These are phyloP conservation scores for Eimeria tenella DNA, from an alignment of 169 alveolate species.

Conservation along the genomic window DNA sequence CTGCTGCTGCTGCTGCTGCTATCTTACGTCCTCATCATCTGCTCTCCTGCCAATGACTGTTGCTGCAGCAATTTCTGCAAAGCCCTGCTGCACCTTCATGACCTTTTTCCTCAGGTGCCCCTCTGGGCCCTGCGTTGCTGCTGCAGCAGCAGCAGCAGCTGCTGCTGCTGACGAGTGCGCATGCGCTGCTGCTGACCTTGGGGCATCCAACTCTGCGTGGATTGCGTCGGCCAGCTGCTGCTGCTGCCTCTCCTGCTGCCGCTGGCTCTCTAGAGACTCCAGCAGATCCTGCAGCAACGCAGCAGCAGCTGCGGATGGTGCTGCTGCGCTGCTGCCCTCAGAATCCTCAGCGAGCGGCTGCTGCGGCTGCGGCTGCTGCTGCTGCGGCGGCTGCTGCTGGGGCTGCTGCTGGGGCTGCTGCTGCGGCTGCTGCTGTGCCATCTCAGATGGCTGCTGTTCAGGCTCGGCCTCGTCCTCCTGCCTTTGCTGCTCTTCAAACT, in stretches of 20 bases:
- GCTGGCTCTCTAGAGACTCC: not conserved
- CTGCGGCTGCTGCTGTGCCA: not conserved
- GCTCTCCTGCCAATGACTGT: slow-evolving; percentile 39
- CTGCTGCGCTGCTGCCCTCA: slow-evolving; percentile 7
- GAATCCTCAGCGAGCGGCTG: not conserved
- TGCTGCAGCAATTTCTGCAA: slow-evolving; percentile 45
- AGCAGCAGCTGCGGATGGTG: not conserved
- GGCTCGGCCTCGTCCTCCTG: not conserved
- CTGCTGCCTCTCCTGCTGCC: slow-evolving; percentile 34
- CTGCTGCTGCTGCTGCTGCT: too few relatives aligned
- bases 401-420: not conserved
- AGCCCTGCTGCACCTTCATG: slow-evolving; percentile 31
- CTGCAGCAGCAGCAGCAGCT: not conserved
- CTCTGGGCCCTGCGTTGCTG: slow-evolving; percentile 17
- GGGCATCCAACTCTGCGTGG: not conserved
- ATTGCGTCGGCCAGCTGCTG: slow-evolving; percentile 11
- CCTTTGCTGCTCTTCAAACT: not conserved
- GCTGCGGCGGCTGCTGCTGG: not conserved
- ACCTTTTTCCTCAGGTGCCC: slow-evolving; percentile 9
- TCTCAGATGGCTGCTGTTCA: not conserved
- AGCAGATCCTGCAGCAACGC: slow-evolving; percentile 2
- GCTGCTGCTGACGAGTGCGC: not conserved
- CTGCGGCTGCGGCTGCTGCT: not conserved
- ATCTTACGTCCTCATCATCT: slow-evolving; percentile 13
- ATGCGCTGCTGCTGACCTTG: not conserved